A percentile compares a stretch with the other conserved stretches of the same genome.
phyloP scores from a whole-genome alignment of 1,139 yeast genomes.

The Candida tetrigidarum region DNA sequence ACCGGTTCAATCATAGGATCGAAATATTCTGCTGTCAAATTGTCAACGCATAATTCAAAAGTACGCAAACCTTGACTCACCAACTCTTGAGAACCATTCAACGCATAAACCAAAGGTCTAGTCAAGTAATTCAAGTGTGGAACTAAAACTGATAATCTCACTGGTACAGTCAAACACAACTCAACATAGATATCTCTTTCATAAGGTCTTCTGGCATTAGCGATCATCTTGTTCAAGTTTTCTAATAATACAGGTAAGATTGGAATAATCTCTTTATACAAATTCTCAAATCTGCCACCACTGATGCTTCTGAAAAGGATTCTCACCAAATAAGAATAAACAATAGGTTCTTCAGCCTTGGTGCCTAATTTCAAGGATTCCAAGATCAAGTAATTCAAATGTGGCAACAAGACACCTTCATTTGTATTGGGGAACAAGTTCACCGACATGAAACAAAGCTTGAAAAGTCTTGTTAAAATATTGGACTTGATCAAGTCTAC shows the following conservation, averaged over 20 bases:
- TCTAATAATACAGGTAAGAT: constrained; percentile 84
- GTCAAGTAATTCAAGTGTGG: constrained; percentile 89
- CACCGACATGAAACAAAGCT: constrained; percentile 94
- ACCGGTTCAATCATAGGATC: constrained; percentile 98
- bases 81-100: constrained; percentile 88
- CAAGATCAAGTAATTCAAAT: constrained; percentile 78
- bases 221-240: constrained; percentile 79
- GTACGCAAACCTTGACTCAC: constrained; percentile 95
- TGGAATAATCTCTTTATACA: constrained; percentile 93
- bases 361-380: constrained; percentile 82
- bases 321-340: constrained; percentile 85
- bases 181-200: constrained; percentile 95
- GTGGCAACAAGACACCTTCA: constrained; percentile 87
- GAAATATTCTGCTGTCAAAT: constrained; percentile 92
- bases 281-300: constrained; percentile 91
- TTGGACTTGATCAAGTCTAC: constrained; percentile 80
- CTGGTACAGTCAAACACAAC: constrained; percentile 94
- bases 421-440: constrained; percentile 87
- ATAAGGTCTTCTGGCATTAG: constrained; percentile 83
- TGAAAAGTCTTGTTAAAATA: constrained; percentile 82
- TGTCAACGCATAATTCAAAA: constrained; percentile 95
- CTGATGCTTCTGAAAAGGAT: constrained; percentile 93
- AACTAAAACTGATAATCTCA: constrained; percentile 86
- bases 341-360: constrained; percentile 89
- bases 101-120: constrained; percentile 88